Percentiles rank a stretch among this genome's conserved stretches.
phyloP scores from a whole-genome alignment of 768 basidiomycete species.

The Pleurotus djamor region DNA sequence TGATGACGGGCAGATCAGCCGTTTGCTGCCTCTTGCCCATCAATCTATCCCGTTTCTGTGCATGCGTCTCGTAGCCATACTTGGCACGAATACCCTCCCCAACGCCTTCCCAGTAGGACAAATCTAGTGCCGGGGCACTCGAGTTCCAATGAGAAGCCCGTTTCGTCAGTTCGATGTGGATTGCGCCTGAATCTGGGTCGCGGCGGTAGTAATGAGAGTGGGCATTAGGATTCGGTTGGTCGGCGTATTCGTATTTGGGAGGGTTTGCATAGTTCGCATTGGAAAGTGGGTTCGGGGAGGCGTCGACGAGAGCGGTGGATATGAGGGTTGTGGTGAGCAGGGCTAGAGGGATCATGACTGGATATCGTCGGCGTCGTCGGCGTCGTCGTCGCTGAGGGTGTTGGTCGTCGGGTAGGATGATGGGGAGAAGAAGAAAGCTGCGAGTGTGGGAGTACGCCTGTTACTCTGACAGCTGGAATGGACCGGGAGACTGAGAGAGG shows the following conservation, averaged over 20 bases:
- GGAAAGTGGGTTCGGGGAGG: slow-evolving; percentile 1
- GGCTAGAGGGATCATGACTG: slow-evolving; percentile 1
- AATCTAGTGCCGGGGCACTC: not conserved
- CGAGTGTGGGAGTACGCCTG: too few relatives aligned
- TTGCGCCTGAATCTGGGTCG: not conserved
- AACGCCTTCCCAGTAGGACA: not conserved
- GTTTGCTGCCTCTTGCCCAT: not conserved
- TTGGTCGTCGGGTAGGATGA: not conserved
- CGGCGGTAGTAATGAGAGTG: not conserved
- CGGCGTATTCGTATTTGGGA: not conserved
- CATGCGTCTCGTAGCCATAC: not conserved
- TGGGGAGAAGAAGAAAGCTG: too few relatives aligned
- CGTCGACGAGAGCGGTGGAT: slow-evolving; percentile 4
- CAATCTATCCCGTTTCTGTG: not conserved
- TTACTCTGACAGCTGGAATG: too few relatives aligned
- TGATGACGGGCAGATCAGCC: not conserved
- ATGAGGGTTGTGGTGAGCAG: not conserved
- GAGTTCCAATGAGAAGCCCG: slow-evolving; percentile 4
- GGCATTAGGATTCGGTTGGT: not conserved
- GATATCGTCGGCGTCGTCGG: not conserved
- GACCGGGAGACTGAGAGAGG: not conserved
- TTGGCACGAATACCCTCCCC: not conserved
- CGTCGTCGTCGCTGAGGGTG: too few relatives aligned
- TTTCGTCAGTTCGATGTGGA: not conserved
- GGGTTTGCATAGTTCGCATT: not conserved